Percentiles rank a stretch among this genome's conserved stretches.
phyloP scores from a whole-genome alignment of 345 rosid genomes.

The Gossypium mustelinum region DNA sequence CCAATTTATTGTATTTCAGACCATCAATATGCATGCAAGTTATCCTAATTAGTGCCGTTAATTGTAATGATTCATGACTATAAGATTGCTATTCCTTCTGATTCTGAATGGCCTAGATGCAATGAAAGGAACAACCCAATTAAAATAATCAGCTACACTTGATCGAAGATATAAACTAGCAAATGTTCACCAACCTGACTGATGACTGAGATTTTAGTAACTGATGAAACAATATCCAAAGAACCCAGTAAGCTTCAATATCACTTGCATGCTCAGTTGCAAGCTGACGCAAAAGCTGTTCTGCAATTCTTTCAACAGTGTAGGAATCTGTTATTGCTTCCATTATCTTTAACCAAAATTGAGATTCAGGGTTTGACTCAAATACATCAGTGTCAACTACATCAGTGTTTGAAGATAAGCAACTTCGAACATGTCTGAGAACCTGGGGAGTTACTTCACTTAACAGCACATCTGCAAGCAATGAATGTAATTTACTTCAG shows the following conservation, averaged over 20 bases:
- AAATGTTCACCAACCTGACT: slow-evolving; percentile 47
- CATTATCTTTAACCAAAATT: slow-evolving; percentile 63
- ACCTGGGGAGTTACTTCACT: slow-evolving; percentile 59
- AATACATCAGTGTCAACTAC: slow-evolving; percentile 34
- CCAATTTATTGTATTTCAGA: neutral
- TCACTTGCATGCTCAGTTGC: slow-evolving; percentile 53
- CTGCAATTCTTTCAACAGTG: slow-evolving; percentile 78
- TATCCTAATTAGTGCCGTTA: neutral
- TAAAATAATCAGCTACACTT: neutral
- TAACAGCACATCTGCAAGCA: slow-evolving; percentile 68
- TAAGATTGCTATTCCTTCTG: neutral
- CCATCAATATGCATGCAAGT: neutral
- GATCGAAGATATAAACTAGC: slow-evolving; percentile 4
- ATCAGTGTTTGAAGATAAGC: slow-evolving; percentile 41
- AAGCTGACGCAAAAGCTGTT: slow-evolving; percentile 71
- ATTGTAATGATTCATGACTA: neutral
- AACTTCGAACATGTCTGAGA: slow-evolving; percentile 48
- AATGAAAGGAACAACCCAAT: neutral
- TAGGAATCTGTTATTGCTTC: slow-evolving; percentile 66
- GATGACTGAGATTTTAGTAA: slow-evolving; percentile 43
- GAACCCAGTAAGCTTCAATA: slow-evolving; percentile 79
- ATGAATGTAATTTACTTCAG: slow-evolving; percentile 13
- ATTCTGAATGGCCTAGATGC: slow-evolving; percentile 11
- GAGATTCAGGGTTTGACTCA: slow-evolving; percentile 41
- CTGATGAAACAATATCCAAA: slow-evolving; percentile 65